phyloP scores from a whole-genome alignment of 2,329 filamentous ascomycete genomes.

The Arthrobotrys musiformis region DNA sequence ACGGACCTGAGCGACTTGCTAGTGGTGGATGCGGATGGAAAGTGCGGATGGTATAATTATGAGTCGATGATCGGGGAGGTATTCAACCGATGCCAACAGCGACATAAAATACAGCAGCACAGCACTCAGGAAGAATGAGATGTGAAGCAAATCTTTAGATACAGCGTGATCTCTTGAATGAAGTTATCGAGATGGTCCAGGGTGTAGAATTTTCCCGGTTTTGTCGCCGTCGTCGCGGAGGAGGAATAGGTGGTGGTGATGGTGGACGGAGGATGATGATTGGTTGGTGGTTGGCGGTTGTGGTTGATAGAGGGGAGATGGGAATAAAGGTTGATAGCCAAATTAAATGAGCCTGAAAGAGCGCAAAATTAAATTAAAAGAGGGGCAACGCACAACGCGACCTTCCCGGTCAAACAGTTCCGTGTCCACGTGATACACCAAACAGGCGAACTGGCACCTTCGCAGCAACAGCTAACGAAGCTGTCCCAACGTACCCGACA shows the following conservation, averaged over 20 bases:
- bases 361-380: conserved; percentile 11
- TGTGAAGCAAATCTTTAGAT: background rate
- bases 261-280: conserved; percentile 16
- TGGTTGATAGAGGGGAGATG: conserved; percentile 1
- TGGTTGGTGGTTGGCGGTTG: no score
- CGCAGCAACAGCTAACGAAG: conserved; percentile 26
- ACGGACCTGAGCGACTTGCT: background rate
- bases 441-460: conserved; percentile 56
- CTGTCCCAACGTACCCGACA: conserved; percentile 16
- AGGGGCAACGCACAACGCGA: conserved; percentile 39
- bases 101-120: background rate
- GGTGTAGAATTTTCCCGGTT: background rate
- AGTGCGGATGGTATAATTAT: background rate
- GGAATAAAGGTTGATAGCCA: conserved; percentile 7
- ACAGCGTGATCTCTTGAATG: background rate
- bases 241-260: conserved; percentile 10
- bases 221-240: background rate
- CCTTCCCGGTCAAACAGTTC: conserved; percentile 16
- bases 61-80: background rate
- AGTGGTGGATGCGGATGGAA: background rate
- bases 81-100: background rate
- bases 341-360: conserved; percentile 20
- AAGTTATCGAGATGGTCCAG: background rate
- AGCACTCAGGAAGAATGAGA: background rate
- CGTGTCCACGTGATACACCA: conserved; percentile 27